These are phyloP conservation scores for Colletotrichum neosansevieriae DNA, from an alignment of 2,329 filamentous ascomycete species.

Conservation along the genomic window DNA sequence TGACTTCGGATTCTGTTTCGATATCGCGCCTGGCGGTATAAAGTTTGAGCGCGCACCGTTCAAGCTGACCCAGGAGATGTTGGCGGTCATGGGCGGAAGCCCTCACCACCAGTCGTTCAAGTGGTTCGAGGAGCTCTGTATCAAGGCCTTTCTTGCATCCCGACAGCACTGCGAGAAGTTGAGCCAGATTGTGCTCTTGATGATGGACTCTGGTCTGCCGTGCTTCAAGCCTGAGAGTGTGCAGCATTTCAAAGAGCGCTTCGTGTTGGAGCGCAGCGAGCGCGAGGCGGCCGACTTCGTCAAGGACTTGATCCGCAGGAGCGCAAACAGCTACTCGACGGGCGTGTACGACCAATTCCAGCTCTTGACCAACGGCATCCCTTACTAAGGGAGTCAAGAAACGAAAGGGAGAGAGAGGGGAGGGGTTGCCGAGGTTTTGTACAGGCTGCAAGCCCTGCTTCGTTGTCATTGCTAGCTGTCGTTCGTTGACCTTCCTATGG, in stretches of 20 bases:
- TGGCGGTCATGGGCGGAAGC: slow-evolving; percentile 96
- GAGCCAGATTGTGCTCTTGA: slow-evolving; percentile 88
- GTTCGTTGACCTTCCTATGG: not conserved
- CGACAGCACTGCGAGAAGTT: slow-evolving; percentile 91
- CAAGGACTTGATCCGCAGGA: slow-evolving; percentile 88
- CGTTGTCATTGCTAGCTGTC: not conserved
- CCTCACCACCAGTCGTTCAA: slow-evolving; percentile 88
- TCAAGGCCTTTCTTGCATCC: slow-evolving; percentile 93
- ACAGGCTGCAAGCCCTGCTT: too few species aligned
- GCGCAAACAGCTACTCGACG: slow-evolving; percentile 90
- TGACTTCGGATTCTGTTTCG: slow-evolving; percentile 99
- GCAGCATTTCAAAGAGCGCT: slow-evolving; percentile 90
- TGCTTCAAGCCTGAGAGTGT: slow-evolving; percentile 99
- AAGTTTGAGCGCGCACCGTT: slow-evolving; percentile 98
- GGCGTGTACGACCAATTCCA: slow-evolving; percentile 99
- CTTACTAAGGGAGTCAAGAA: slow-evolving; percentile 69
- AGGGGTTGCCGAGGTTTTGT: not conserved
- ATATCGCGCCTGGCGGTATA: slow-evolving; percentile 96
- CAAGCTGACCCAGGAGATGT: slow-evolving; percentile 97
- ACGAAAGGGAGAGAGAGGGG: not conserved
- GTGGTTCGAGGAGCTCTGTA: slow-evolving; percentile 95
- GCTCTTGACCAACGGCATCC: slow-evolving; percentile 95
- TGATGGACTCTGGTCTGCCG: slow-evolving; percentile 95
- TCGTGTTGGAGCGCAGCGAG: slow-evolving; percentile 92
- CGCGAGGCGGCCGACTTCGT: slow-evolving; percentile 96